Percentiles rank a stretch among this genome's conserved stretches.
Evolutionary conservation across 495 filamentous ascomycete species (phyloP).

Genomic region (Podospora didyma): DNA sequence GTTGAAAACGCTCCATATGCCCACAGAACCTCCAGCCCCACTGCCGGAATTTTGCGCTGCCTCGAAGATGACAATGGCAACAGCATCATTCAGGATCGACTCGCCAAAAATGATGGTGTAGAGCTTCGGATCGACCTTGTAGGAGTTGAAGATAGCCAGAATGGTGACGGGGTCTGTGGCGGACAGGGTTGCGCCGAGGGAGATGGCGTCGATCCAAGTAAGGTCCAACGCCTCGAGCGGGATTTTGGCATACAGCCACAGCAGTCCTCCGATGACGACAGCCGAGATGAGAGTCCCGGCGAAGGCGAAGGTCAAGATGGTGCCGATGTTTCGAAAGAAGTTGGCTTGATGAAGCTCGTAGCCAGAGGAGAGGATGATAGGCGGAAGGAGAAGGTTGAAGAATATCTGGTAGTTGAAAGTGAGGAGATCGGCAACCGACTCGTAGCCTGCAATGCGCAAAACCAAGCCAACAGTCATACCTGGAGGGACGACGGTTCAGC

Average conservation of each 20-base stretch:
- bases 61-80: slow-evolving; percentile 97
- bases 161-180: slow-evolving; percentile 98
- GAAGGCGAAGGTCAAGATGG: slow-evolving; percentile 97
- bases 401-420: slow-evolving; percentile 99
- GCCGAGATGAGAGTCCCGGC: slow-evolving; percentile 97
- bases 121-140: slow-evolving; percentile 97
- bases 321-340: slow-evolving; percentile 97
- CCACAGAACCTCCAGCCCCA: slow-evolving; percentile 58
- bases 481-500: slow-evolving; percentile 32
- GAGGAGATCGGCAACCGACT: slow-evolving; percentile 80
- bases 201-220: slow-evolving; percentile 89
- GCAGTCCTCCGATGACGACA: slow-evolving; percentile 79
- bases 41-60: slow-evolving; percentile 80
- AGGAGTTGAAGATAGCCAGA: slow-evolving; percentile 96
- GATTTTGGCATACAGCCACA: slow-evolving; percentile 85
- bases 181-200: slow-evolving; percentile 90
- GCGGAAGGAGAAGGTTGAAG: slow-evolving; percentile 95
- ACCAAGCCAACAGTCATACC: slow-evolving; percentile 95
- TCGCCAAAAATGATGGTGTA: slow-evolving; percentile 99
- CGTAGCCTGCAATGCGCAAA: slow-evolving; percentile 71
- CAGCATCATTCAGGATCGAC: slow-evolving; percentile 95
- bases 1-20: slow-evolving; percentile 75
- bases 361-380: slow-evolving; percentile 94
- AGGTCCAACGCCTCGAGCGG: slow-evolving; percentile 81
- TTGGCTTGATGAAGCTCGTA: slow-evolving; percentile 98